Conservation (phyloP, 768 basidiomycete species). For the Gymnopilus junonius region DNA sequence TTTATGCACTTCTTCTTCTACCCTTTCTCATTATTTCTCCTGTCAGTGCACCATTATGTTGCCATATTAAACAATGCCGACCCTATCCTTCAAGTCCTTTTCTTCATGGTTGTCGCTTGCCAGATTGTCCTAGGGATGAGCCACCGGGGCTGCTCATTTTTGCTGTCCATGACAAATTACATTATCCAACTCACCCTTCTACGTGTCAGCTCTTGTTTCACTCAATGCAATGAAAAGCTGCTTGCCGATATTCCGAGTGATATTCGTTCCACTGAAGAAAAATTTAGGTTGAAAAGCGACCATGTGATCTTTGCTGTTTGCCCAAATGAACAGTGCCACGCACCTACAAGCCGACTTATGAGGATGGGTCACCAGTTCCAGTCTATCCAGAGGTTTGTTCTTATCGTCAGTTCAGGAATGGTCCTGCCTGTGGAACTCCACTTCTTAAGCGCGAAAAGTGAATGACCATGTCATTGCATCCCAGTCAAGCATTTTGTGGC, state of each 20-base stretch:
- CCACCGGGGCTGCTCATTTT: no score
- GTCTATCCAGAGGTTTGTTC: constrained; percentile 15
- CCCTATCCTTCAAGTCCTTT: no score
- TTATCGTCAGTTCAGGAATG: constrained; percentile 2
- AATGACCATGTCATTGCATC: neutral
- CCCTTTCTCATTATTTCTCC: no score
- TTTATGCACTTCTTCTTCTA: no score
- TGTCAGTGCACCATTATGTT: no score
- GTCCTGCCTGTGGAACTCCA: constrained; percentile 3
- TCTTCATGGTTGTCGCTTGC: no score
- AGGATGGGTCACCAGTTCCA: constrained; percentile 3
- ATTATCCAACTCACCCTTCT: no score
- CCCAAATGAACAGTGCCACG: constrained; percentile 17
- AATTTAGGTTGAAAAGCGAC: constrained; percentile 6
- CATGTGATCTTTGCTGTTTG: constrained; percentile 17
- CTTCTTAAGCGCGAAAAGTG: constrained; percentile 4
- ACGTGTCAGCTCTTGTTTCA: no score
- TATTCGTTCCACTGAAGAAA: neutral
- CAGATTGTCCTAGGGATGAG: no score
- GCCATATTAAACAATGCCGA: no score
- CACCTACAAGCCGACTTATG: constrained; percentile 14
- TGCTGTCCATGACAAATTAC: no score
- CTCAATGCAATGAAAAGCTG: no score
- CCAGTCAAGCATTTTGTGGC: constrained; percentile 23
- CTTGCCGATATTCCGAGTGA: neutral